phyloP scores from a whole-genome alignment of 2,329 filamentous ascomycete genomes.

The Fusarium sulawesiense region DNA sequence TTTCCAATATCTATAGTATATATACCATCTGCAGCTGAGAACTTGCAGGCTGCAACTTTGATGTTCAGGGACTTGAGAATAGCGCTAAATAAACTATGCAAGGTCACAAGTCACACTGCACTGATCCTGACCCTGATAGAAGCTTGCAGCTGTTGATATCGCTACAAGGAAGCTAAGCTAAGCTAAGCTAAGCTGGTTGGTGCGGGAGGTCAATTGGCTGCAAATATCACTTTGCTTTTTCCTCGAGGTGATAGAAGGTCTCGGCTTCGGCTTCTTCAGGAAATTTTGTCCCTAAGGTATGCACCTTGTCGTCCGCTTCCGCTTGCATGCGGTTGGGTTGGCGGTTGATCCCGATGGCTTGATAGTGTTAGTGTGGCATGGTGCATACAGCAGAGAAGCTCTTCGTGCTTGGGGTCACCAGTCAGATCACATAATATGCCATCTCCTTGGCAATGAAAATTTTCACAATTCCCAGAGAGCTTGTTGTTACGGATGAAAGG shows the following conservation, averaged over 20 bases:
- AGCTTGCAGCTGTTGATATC: constrained; percentile 16
- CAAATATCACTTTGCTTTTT: constrained; percentile 33
- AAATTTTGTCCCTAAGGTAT: not conserved
- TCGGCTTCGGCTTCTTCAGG: constrained; percentile 21
- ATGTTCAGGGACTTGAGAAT: constrained; percentile 9
- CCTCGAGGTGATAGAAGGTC: constrained; percentile 10
- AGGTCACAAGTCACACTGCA: constrained; percentile 22
- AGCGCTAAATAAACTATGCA: constrained; percentile 16
- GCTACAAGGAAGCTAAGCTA: constrained; percentile 17
- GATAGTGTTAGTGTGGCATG: constrained; percentile 12
- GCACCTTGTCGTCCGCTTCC: constrained; percentile 10
- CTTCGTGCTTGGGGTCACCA: not conserved
- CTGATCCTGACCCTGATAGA: constrained; percentile 5
- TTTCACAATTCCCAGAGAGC: not conserved
- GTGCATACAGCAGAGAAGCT: not conserved
- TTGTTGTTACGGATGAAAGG: not conserved
- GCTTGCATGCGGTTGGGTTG: constrained; percentile 24
- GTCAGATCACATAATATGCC: not conserved
- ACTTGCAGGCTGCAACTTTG: constrained; percentile 5
- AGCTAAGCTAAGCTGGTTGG: constrained; percentile 34
- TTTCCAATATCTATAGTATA: not conserved
- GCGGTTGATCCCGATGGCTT: constrained; percentile 29
- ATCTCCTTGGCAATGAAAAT: not conserved
- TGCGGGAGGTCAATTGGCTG: constrained; percentile 29
- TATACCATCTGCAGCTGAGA: not conserved